Evolutionary conservation across 1,284 basidiomycete species (phyloP), one percentile per base, ranked within the genome.

Genomic region (Chondrostereum purpureum): DNA sequence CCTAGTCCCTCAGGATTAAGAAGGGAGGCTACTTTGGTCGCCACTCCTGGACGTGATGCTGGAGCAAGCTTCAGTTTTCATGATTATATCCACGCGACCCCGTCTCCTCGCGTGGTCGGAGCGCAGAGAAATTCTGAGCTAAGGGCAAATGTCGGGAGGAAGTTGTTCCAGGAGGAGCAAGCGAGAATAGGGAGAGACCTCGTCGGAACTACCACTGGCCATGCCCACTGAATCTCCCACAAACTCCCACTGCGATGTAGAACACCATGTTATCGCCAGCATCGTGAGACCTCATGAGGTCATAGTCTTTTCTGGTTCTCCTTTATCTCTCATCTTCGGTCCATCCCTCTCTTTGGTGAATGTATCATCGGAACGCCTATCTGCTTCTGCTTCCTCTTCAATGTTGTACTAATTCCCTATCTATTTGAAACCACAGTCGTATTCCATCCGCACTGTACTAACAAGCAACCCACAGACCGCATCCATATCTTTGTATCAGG

Each of bases 1-100:
- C 44, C 47, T 13, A 47, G 36, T 17, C 52, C 37, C 16, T 49
- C 35, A 11, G 36, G 34, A 16, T 34, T 24, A 17, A 42, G 14
- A 27, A 20, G 4, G 43, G 27, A 31, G 27, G 27, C 27, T n/a
- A 27, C n/a, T n/a, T 8, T 31, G 8, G n/a, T n/a, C n/a, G n/a
- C n/a, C n/a, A n/a, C n/a, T n/a, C 27, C 27, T 8, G n/a, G 27
- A n/a, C 27, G 8, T n/a, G n/a, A 8, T 8, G 8, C 27, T 8
- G 27, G 8, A 8, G 8, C 8, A n/a, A 64, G 69, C 20, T 86
- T 87, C 62, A 82, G 83, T 58, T 66, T 85, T 48, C 73, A 73
- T 53, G 84, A 87, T 47, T 88, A 78, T 56, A 78, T 87, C 56
- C 80, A 87, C 51, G 77, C 80, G 27, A 83, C 83, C 16, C 83